A percentile compares a stretch with the other conserved stretches of the same genome.
These are phyloP conservation scores for Elsinoe arachidis DNA, from an alignment of 2,329 filamentous ascomycete species.

Conservation along the genomic window DNA sequence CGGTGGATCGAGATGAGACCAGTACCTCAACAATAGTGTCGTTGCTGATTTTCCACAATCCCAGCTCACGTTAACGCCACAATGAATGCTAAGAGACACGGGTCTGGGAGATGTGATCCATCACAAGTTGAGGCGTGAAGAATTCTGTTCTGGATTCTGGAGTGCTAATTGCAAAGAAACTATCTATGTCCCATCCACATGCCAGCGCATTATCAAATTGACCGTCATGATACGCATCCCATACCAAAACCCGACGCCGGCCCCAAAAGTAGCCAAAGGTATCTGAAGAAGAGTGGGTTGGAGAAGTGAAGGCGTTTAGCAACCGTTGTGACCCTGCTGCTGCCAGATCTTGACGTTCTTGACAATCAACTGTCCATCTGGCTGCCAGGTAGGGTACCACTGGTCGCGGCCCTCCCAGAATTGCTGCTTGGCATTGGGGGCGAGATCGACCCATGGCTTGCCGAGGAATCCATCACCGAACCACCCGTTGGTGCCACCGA, in stretches of 20 bases:
- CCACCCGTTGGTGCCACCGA: slow-evolving; percentile 52
- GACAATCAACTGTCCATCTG: slow-evolving; percentile 32
- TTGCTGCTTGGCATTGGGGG: slow-evolving; percentile 58
- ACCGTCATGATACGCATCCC: slow-evolving; percentile 10
- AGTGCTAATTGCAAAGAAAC: slow-evolving; percentile 9
- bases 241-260: neutral
- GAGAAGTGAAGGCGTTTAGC: slow-evolving; percentile 20
- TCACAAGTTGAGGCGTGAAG: neutral
- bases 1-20: too few species aligned
- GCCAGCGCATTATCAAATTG: slow-evolving; percentile 5
- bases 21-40: neutral
- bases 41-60: neutral
- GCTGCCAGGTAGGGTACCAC: slow-evolving; percentile 31
- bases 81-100: too few species aligned
- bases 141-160: neutral
- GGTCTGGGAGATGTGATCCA: neutral
- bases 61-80: neutral
- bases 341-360: slow-evolving; percentile 40
- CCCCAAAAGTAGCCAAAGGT: neutral
- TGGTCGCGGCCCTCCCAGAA: slow-evolving; percentile 55
- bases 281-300: neutral
- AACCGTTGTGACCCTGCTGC: slow-evolving; percentile 41
- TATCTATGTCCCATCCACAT: neutral
- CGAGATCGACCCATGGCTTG: slow-evolving; percentile 73
- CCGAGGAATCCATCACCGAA: slow-evolving; percentile 62